Base-by-base conservation (phyloP, 1,284 basidiomycete species). In the Sporisorium reilianum region DNA sequence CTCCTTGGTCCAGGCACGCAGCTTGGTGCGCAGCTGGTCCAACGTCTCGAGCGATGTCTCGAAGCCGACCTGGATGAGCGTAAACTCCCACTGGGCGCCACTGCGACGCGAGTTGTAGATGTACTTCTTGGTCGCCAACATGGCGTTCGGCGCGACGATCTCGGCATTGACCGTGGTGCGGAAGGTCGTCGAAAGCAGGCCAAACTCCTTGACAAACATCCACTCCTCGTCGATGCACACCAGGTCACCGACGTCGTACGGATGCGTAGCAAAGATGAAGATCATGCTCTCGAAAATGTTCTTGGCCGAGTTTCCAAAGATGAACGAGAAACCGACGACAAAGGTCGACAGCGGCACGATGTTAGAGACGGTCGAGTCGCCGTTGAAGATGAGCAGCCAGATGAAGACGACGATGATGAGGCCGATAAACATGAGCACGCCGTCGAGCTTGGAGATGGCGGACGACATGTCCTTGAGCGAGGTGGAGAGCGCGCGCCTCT, bases 311-410 rank as follows among this genome's bases (percentile, higher is more conserved):
- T 93, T 90, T 5, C 92, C 92, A 75, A 93, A 94, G 59, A 83
- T 78, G 67, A 80, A 79, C 16, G 83, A 85, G 55, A 85, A 83
- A 4, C 83, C 83, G 14, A 85, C 79, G 18, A 93, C 89, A 75
- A 93, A 89, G 0, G 92, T 92, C 7, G 91, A 91, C 38, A 94
- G 87, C 20, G 92, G 92, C 12, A 93, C 91, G 26, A 94, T 88
- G 5, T 92, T 93, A n/a, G 89, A 87, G 26, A 93, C 78, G 0
- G 92, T 92, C 69, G 91, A 87, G 52, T 85, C 86, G 20, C 88
- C 88, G 80, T 92, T 91, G 87, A 94, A 93, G 80, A 94, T 91
- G 64, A 94, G 88, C 63, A 94, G 85, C 84, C 89, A 92, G 67
- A 92, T 87, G 80, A 93, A 93, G 59, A 91, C 84, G 67, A 91